Evolutionary conservation across 139 green algal species (phyloP).

Genomic region (Tetraselmis chui): DNA sequence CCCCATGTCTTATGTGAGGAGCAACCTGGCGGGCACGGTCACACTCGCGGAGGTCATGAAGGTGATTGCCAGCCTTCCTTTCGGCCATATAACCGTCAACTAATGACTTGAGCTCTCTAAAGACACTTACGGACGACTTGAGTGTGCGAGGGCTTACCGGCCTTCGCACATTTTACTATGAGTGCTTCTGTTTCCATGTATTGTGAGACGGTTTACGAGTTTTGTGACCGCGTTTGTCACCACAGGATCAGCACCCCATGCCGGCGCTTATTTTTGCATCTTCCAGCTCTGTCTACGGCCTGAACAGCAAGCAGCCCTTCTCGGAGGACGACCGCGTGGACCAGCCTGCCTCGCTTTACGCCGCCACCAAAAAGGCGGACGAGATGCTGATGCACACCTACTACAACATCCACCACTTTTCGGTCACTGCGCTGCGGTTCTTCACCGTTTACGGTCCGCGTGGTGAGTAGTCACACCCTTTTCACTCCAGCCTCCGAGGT

Average conservation of each 20-base stretch:
- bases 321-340: conserved; percentile 53
- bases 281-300: conserved; percentile 64
- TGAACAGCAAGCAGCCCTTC: conserved; percentile 58
- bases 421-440: conserved; percentile 65
- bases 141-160: too few relatives aligned
- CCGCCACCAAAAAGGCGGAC: conserved; percentile 62
- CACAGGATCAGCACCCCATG: conserved; percentile 26
- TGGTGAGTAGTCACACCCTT: conserved; percentile 32
- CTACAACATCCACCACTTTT: conserved; percentile 62
- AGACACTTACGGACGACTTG: too few relatives aligned
- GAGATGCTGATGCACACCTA: conserved; percentile 74
- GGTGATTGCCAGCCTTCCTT: too few relatives aligned
- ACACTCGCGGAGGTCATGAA: conserved; percentile 59
- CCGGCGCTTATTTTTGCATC: conserved; percentile 65
- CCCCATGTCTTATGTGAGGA: conserved; percentile 58
- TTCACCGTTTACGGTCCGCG: conserved; percentile 85
- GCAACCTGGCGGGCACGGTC: conserved; percentile 63
- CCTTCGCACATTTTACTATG: too few relatives aligned
- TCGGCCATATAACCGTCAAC: too few relatives aligned
- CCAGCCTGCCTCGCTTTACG: conserved; percentile 61
- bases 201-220: background rate
- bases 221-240: too few relatives aligned
- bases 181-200: too few relatives aligned
- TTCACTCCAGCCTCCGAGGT: background rate
- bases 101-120: too few relatives aligned